Evolutionary conservation across 2,329 filamentous ascomycete genomes (phyloP), one percentile per base, ranked within the genome.

Genomic region (Alternaria alternata): DNA sequence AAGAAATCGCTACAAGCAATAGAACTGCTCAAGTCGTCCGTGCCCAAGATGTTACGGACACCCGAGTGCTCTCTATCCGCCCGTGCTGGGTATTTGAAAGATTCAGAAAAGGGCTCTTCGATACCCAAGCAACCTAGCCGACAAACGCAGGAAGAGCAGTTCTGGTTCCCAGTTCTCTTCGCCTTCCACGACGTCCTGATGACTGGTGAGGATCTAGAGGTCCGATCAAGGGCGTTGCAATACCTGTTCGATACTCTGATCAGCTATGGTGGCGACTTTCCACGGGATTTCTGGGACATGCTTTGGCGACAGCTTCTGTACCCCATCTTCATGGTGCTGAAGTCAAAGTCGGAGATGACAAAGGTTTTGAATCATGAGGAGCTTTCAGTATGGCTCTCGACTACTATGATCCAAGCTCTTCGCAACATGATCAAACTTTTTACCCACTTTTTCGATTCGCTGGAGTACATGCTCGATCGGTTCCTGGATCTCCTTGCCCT

Each of bases 141-240:
- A 54, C 96, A 96, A 46, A 96, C 94, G 4, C 89, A 95, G 65
- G 96, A 99, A 77, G 95, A 98, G 77, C 94, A 96, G 38, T 99
- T 94, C 79, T 99, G 95, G 95, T 99, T 99, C 79, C 95, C 95
- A 0, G 92, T 99, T 6, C 84, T 99, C 30, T 98, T 99, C 75
- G 94, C 96, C 3, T 99, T 99, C 83, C 95, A 99, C 76, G 95
- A 99, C 77, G 94, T 99, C 22, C 83, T 99, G 48, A 99, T 99
- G 95, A 99, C 95, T 2, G 95, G 96, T 3, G 96, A 99, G 79
- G 95, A 99, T 76, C 85, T 99, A 18, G 95, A 99, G 80, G 95
- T 98, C 41, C 90, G 95, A 59, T 97, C 87, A 63, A 80, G 87
- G 69, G 95, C 96, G 3, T 84, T 99, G 41, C 96, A 94, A 69